Evolutionary conservation across 1,284 basidiomycete genomes (phyloP).

Genomic region (Sporisorium exsertum): DNA sequence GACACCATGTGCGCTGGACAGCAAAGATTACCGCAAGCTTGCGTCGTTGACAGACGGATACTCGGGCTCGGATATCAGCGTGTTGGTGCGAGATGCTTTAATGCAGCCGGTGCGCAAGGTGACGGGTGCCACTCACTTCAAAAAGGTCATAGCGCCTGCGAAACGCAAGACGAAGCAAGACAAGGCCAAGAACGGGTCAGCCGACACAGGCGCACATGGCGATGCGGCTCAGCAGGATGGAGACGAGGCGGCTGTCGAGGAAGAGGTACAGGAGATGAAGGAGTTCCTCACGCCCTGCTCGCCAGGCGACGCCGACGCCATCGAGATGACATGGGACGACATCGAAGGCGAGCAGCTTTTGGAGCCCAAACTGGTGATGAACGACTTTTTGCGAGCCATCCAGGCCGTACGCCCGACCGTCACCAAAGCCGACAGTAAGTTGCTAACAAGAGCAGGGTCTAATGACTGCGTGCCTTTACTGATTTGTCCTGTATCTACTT

Average conservation of each 20-base stretch:
- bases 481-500: background rate
- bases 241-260: conserved; percentile 40
- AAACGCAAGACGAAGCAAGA: conserved; percentile 46
- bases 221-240: conserved; percentile 45
- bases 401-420: conserved; percentile 89
- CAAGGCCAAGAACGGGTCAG: conserved; percentile 42
- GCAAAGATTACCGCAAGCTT: conserved; percentile 83
- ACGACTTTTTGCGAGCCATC: conserved; percentile 88
- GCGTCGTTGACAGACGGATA: conserved; percentile 91
- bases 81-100: conserved; percentile 93
- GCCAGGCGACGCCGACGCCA: conserved; percentile 85
- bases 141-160: conserved; percentile 72
- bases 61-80: conserved; percentile 94
- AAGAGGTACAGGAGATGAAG: conserved; percentile 72
- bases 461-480: background rate
- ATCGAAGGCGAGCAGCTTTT: conserved; percentile 88
- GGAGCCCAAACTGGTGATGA: conserved; percentile 70
- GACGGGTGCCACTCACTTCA: conserved; percentile 94
- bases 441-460: background rate
- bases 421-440: conserved; percentile 79
- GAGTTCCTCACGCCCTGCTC: conserved; percentile 86
- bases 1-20: conserved; percentile 85
- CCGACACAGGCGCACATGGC: conserved; percentile 40
- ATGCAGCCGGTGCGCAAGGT: conserved; percentile 99
- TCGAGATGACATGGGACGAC: conserved; percentile 93